Percentiles rank a stretch among this genome's conserved stretches.
Evolutionary conservation across 495 filamentous ascomycete genomes (phyloP).

Genomic region (Talaromyces stipitatus): DNA sequence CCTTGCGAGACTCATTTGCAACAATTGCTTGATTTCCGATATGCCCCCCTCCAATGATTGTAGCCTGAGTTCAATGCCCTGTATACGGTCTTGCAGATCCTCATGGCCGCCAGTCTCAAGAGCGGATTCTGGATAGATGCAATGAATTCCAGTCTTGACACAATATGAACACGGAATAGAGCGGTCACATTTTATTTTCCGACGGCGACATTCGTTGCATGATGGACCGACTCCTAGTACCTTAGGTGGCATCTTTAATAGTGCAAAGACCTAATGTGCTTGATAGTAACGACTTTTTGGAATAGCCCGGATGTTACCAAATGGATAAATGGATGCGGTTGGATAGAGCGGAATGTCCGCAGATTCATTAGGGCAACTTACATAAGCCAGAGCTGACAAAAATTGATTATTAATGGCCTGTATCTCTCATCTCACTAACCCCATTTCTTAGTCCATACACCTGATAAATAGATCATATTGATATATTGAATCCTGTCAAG

Average conservation of each 20-base stretch:
- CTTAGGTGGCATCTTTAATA: neutral
- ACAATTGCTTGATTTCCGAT: neutral
- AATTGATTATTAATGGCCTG: neutral
- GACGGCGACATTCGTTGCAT: conserved; percentile 44
- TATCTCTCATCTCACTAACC: too few species aligned
- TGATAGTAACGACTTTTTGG: neutral
- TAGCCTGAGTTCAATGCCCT: neutral
- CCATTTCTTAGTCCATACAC: too few species aligned
- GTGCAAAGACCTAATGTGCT: too few species aligned
- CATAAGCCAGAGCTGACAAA: neutral
- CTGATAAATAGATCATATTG: too few species aligned
- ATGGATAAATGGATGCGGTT: neutral
- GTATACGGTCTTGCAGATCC: neutral
- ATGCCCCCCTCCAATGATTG: neutral
- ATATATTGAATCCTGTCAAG: neutral
- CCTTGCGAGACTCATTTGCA: neutral
- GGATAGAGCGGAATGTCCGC: conserved; percentile 7
- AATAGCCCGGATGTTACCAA: neutral
- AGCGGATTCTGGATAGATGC: conserved; percentile 13
- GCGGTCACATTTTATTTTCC: conserved; percentile 49
- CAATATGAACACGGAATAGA: conserved; percentile 42
- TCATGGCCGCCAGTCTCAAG: neutral
- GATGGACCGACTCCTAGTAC: conserved; percentile 20
- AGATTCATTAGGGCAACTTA: neutral
- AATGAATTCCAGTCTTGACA: conserved; percentile 19